Evolutionary conservation across 169 alveolate genomes (phyloP).

Genomic region (Plasmodium ovale): DNA sequence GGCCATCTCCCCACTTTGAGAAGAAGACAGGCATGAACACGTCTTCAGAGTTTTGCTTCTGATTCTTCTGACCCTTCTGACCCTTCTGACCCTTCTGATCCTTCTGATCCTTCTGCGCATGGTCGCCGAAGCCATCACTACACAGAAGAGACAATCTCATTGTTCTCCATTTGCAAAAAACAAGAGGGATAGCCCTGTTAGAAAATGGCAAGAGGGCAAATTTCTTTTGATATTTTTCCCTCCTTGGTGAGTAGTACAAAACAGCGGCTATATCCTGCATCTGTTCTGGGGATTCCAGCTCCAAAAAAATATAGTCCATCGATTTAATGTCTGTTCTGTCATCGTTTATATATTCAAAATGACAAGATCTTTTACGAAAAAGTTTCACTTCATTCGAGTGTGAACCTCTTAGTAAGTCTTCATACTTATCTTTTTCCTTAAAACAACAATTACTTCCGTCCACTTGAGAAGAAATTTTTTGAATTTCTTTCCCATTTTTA

Average conservation of each 20-base stretch:
- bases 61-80: neutral
- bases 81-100: neutral
- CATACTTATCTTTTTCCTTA: neutral
- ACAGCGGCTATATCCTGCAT: constrained; percentile 10
- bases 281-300: constrained; percentile 1
- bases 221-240: constrained; percentile 21
- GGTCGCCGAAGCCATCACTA: too few species aligned
- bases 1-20: neutral
- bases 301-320: neutral
- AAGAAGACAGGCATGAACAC: constrained; percentile 43
- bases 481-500: too few species aligned
- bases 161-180: constrained; percentile 10
- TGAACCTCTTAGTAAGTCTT: neutral
- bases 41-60: neutral
- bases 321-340: neutral
- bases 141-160: too few species aligned
- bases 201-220: constrained; percentile 24
- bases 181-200: constrained; percentile 18
- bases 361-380: constrained; percentile 9
- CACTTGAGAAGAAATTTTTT: too few species aligned
- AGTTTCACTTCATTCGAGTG: constrained; percentile 6
- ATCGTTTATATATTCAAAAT: constrained; percentile 1
- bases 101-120: neutral
- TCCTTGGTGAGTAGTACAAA: constrained; percentile 18
- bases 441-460: neutral